These are phyloP conservation scores for Tulasnella sp. DNA, from an alignment of 768 basidiomycete species.

Conservation along the genomic window DNA sequence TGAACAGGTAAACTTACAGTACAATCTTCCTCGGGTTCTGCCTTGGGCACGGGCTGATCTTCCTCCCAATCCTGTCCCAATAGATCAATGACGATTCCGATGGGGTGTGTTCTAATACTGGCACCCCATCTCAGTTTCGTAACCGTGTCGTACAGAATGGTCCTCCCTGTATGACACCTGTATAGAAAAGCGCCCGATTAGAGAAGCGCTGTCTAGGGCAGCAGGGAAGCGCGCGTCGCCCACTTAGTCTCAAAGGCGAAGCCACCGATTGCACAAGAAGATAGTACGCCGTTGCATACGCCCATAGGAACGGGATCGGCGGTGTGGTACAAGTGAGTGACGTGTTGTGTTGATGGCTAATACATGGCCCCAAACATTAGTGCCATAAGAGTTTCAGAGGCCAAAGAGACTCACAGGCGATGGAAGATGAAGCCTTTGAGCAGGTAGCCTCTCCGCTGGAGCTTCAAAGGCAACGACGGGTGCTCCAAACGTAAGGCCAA, in stretches of 20 bases:
- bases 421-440: conserved; percentile 34
- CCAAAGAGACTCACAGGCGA: conserved; percentile 10
- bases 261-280: conserved; percentile 70
- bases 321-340: conserved; percentile 72
- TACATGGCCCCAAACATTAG: neutral
- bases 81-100: conserved; percentile 56
- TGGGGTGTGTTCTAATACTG: conserved; percentile 58
- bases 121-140: conserved; percentile 63
- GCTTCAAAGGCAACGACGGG: conserved; percentile 88
- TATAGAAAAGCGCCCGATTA: neutral
- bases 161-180: conserved; percentile 78
- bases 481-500: conserved; percentile 83
- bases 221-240: neutral
- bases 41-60: conserved; percentile 34
- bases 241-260: conserved; percentile 67
- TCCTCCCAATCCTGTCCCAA: conserved; percentile 56
- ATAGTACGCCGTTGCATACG: conserved; percentile 64
- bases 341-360: conserved; percentile 14
- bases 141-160: conserved; percentile 78
- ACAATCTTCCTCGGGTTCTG: conserved; percentile 49
- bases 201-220: neutral
- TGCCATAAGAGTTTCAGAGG: too few species aligned
- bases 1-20: conserved; percentile 31
- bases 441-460: conserved; percentile 74
- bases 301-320: conserved; percentile 92